These are phyloP conservation scores for Bothriochloa decipiens DNA, from an alignment of 176 grass and related monocot species.

Conservation along the genomic window DNA sequence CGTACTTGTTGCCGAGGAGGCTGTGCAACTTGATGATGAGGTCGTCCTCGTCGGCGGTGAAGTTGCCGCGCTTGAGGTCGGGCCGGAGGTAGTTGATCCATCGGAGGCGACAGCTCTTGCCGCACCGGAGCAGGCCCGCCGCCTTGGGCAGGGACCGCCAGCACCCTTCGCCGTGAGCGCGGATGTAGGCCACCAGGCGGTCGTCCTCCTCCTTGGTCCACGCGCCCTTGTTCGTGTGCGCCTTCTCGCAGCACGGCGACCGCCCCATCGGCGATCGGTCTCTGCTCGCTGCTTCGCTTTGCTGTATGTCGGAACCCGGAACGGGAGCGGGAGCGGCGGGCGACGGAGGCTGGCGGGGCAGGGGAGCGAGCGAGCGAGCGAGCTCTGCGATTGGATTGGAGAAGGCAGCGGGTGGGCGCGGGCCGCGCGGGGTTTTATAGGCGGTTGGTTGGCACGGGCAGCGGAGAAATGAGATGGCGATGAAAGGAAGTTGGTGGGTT, in stretches of 20 bases:
- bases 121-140: constrained; percentile 77
- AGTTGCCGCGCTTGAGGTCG: constrained; percentile 99
- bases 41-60: constrained; percentile 79
- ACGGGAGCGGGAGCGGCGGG: neutral
- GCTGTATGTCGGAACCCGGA: neutral
- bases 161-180: constrained; percentile 69
- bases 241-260: constrained; percentile 96
- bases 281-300: too few species aligned
- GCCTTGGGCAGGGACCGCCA: constrained; percentile 86
- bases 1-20: constrained; percentile 85
- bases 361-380: too few species aligned
- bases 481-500: neutral
- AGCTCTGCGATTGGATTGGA: neutral
- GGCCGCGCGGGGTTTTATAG: neutral
- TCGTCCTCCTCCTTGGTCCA: constrained; percentile 97
- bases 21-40: constrained; percentile 90
- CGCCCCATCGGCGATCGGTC: constrained; percentile 44
- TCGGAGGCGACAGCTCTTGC: constrained; percentile 98
- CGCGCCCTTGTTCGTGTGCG: constrained; percentile 90
- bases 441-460: neutral
- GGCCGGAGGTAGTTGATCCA: constrained; percentile 99
- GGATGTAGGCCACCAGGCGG: constrained; percentile 68
- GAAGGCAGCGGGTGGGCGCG: neutral
- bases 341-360: neutral
- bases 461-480: neutral